These are phyloP conservation scores for Globisporangium irregulare DNA, from an alignment of 352 stramenopile genomes.

Conservation along the genomic window DNA sequence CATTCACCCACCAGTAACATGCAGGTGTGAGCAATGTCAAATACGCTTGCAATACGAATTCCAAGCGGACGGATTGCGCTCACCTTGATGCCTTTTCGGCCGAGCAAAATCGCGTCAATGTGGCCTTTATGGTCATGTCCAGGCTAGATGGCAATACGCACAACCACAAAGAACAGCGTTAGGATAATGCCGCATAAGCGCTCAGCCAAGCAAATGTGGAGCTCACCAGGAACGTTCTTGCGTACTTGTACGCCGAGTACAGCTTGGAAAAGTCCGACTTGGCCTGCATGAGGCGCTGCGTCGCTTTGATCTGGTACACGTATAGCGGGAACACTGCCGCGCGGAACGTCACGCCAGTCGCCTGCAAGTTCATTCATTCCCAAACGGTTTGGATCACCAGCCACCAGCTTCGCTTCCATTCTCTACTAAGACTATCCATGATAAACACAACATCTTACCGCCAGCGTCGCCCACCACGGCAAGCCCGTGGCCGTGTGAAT, in stretches of 20 bases:
- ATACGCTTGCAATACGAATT: neutral
- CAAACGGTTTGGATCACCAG: neutral
- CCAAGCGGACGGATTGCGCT: neutral
- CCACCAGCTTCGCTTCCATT: neutral
- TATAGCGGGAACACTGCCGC: slow-evolving; percentile 70
- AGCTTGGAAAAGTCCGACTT: slow-evolving; percentile 58
- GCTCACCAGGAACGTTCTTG: slow-evolving; percentile 58
- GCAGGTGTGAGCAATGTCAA: neutral
- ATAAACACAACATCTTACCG: slow-evolving; percentile 25
- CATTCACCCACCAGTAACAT: neutral
- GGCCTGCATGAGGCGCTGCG: slow-evolving; percentile 57
- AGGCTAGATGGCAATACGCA: slow-evolving; percentile 24
- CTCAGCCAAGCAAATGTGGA: neutral
- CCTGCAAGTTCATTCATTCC: slow-evolving; percentile 18
- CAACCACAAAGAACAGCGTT: neutral
- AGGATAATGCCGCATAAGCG: neutral
- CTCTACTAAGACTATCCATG: neutral
- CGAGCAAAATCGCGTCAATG: slow-evolving; percentile 46
- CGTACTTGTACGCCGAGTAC: slow-evolving; percentile 74
- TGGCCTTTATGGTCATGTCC: slow-evolving; percentile 39
- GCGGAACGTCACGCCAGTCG: slow-evolving; percentile 63
- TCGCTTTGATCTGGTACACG: slow-evolving; percentile 66
- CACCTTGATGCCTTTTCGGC: slow-evolving; percentile 45
- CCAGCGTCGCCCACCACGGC: slow-evolving; percentile 74
- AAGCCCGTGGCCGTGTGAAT: slow-evolving; percentile 65